A percentile compares a stretch with the other conserved stretches of the same genome.
phyloP scores from a whole-genome alignment of 208 protist species.

The Crithidia sp. region DNA sequence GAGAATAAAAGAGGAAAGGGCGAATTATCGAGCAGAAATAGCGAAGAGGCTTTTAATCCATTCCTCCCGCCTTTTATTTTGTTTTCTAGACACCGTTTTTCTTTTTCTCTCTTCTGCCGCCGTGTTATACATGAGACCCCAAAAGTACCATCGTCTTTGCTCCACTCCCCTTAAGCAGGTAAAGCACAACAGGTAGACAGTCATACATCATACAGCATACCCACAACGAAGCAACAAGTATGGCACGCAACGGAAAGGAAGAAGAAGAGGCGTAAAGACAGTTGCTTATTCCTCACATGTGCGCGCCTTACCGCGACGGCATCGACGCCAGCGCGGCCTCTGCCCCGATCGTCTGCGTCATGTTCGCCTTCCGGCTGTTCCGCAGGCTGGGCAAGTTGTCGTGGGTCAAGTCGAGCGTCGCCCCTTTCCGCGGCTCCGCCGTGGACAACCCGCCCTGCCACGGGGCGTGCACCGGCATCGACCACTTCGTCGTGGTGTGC shows the following conservation, averaged over 20 bases:
- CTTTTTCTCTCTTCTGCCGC: no score
- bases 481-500: slow-evolving; percentile 90
- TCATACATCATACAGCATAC: neutral
- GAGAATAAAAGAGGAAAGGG: slow-evolving; percentile 10
- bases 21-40: no score
- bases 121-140: no score
- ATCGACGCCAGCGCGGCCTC: slow-evolving; percentile 73
- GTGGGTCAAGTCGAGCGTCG: slow-evolving; percentile 63
- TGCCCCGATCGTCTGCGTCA: slow-evolving; percentile 76
- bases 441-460: slow-evolving; percentile 84
- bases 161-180: no score
- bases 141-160: no score
- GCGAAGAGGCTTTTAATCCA: no score
- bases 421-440: slow-evolving; percentile 71
- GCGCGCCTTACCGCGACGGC: slow-evolving; percentile 30
- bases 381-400: slow-evolving; percentile 59
- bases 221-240: neutral
- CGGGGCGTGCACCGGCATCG: slow-evolving; percentile 83
- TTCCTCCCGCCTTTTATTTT: neutral
- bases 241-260: neutral
- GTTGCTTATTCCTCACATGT: neutral
- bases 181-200: neutral
- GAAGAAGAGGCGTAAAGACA: neutral
- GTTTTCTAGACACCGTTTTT: neutral
- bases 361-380: slow-evolving; percentile 63